phyloP scores from a whole-genome alignment of 352 stramenopile genomes.

The Phytophthora ohioensis region DNA sequence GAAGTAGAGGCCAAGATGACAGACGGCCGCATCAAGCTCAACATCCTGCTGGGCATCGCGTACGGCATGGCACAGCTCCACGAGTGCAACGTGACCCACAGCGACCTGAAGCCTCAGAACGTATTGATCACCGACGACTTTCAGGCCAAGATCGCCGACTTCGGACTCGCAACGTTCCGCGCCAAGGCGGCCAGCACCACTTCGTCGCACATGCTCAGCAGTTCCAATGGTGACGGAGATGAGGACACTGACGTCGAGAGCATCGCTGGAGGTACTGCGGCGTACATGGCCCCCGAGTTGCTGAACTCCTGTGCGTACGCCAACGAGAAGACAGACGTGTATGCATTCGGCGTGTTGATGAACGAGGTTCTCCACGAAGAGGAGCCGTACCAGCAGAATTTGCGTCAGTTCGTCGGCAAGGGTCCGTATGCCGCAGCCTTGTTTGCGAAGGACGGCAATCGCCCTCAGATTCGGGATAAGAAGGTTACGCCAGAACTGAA shows the following conservation, averaged over 20 bases:
- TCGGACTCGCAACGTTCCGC: slow-evolving; percentile 55
- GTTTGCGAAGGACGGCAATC: slow-evolving; percentile 41
- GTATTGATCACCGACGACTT: slow-evolving; percentile 70
- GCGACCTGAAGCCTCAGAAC: slow-evolving; percentile 76
- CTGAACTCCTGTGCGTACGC: slow-evolving; percentile 28
- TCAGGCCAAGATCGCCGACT: slow-evolving; percentile 87
- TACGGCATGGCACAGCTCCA: slow-evolving; percentile 51
- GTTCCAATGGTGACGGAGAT: slow-evolving; percentile 18
- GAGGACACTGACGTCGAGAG: slow-evolving; percentile 37
- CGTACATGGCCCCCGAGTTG: slow-evolving; percentile 65
- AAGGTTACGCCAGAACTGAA: slow-evolving; percentile 36
- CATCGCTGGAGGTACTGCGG: slow-evolving; percentile 50
- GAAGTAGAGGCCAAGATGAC: slow-evolving; percentile 50
- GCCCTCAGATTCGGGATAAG: slow-evolving; percentile 32
- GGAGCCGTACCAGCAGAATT: slow-evolving; percentile 48
- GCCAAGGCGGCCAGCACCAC: slow-evolving; percentile 39
- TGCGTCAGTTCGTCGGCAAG: slow-evolving; percentile 48
- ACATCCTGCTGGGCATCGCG: slow-evolving; percentile 39
- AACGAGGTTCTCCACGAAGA: slow-evolving; percentile 57
- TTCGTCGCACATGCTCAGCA: slow-evolving; percentile 41
- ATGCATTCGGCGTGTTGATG: slow-evolving; percentile 52
- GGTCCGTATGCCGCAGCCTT: slow-evolving; percentile 39
- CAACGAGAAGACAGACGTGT: slow-evolving; percentile 52
- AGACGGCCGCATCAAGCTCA: slow-evolving; percentile 49
- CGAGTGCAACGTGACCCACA: slow-evolving; percentile 57